These are phyloP conservation scores for Fragaria vesca DNA, from an alignment of 306 rosid species.

Conservation along the genomic window DNA sequence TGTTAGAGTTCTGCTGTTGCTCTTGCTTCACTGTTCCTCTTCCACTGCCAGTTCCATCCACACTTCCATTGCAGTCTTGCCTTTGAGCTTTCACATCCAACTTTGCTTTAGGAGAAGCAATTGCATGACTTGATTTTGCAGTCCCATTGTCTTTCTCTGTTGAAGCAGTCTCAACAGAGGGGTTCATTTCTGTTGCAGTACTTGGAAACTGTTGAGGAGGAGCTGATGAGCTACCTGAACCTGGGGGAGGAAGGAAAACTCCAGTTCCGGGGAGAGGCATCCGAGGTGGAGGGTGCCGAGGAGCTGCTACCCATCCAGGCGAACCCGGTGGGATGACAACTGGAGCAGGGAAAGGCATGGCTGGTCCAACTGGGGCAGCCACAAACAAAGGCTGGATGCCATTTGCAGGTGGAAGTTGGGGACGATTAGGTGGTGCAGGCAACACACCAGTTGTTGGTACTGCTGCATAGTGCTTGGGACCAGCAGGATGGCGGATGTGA, in stretches of 20 bases:
- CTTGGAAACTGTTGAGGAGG: slow-evolving; percentile 48
- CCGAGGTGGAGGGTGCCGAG: slow-evolving; percentile 82
- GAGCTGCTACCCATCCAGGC: slow-evolving; percentile 69
- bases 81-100: slow-evolving; percentile 40
- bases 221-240: slow-evolving; percentile 58
- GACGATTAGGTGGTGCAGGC: slow-evolving; percentile 59
- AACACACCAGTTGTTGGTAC: slow-evolving; percentile 57
- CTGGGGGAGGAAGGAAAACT: slow-evolving; percentile 94
- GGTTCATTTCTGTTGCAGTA: slow-evolving; percentile 41
- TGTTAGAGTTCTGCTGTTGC: slow-evolving; percentile 36
- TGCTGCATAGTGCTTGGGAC: slow-evolving; percentile 59
- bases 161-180: slow-evolving; percentile 35
- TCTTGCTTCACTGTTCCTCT: slow-evolving; percentile 35
- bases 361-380: slow-evolving; percentile 46
- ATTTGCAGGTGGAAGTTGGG: slow-evolving; percentile 59
- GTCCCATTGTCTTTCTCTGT: slow-evolving; percentile 55
- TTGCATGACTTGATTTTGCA: slow-evolving; percentile 37
- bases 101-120: slow-evolving; percentile 43
- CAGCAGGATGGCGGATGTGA: slow-evolving; percentile 55
- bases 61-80: slow-evolving; percentile 64
- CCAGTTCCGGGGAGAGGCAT: slow-evolving; percentile 81
- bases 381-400: slow-evolving; percentile 73
- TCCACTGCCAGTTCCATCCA: slow-evolving; percentile 43
- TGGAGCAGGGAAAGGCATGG: slow-evolving; percentile 69
- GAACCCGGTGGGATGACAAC: slow-evolving; percentile 67